These are phyloP conservation scores for Metroxylon sagu DNA, from an alignment of 176 grass and related monocot species.

Conservation along the genomic window DNA sequence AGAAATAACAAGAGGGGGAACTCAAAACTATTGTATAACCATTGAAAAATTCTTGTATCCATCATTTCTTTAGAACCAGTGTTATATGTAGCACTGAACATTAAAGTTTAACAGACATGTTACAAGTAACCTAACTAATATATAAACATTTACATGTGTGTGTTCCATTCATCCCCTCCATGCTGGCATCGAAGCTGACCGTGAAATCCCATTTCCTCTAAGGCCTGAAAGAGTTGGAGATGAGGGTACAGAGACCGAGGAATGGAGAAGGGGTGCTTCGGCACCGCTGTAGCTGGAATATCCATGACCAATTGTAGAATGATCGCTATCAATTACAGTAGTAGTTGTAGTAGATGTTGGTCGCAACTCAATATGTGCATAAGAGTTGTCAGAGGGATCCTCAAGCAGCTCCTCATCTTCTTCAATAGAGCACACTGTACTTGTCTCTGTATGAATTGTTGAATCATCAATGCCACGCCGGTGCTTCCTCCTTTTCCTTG, in stretches of 20 bases:
- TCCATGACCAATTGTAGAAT: neutral
- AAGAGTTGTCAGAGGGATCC: constrained; percentile 25
- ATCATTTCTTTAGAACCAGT: too few relatives aligned
- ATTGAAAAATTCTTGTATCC: too few relatives aligned
- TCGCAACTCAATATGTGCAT: constrained; percentile 53
- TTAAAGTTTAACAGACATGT: too few relatives aligned
- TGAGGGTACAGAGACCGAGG: neutral
- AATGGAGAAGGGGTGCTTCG: constrained; percentile 7
- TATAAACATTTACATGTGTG: too few relatives aligned
- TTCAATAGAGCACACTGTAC: constrained; percentile 86
- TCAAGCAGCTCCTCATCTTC: constrained; percentile 41
- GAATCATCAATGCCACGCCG: constrained; percentile 52
- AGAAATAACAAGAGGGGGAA: too few relatives aligned
- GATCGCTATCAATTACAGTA: neutral
- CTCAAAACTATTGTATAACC: too few relatives aligned
- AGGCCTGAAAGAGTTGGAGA: neutral
- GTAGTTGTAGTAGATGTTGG: neutral
- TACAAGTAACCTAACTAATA: too few relatives aligned
- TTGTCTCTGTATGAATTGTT: constrained; percentile 74
- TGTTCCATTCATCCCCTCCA: constrained; percentile 2
- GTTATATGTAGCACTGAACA: too few relatives aligned
- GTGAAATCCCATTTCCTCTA: constrained; percentile 7
- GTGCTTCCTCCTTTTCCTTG: constrained; percentile 63
- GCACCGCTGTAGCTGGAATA: neutral
- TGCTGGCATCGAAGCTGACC: constrained; percentile 38